Conservation (phyloP, 1,284 basidiomycete species). For the Erythrobasidium hasegawianum region DNA sequence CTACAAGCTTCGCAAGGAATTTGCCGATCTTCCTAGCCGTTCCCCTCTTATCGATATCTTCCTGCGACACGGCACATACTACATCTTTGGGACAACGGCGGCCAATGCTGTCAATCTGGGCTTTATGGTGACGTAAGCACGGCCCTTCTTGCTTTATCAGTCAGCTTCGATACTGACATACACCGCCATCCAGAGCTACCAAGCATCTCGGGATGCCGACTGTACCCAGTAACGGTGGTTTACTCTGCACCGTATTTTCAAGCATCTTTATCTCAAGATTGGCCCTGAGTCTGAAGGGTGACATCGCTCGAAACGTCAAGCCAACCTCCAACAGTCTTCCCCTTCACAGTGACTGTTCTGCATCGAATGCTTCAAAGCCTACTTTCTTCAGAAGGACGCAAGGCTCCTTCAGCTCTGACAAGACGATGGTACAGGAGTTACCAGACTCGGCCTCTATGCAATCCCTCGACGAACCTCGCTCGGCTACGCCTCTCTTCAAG, state of each 20-base stretch:
- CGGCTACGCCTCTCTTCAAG: background rate
- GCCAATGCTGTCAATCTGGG: constrained; percentile 15
- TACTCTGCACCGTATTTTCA: constrained; percentile 25
- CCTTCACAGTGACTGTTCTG: background rate
- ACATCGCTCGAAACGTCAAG: constrained; percentile 1
- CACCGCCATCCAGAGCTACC: background rate
- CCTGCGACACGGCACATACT: constrained; percentile 13
- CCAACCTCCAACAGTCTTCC: background rate
- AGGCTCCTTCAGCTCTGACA: background rate
- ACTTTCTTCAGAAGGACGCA: too few species aligned
- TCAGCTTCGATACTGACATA: background rate
- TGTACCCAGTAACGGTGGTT: constrained; percentile 23
- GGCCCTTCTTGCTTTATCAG: background rate
- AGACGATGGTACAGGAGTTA: background rate
- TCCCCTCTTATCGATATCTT: constrained; percentile 12
- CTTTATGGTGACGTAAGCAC: constrained; percentile 26
- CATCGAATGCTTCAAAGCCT: background rate
- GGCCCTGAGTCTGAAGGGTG: constrained; percentile 17
- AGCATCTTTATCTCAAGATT: constrained; percentile 30
- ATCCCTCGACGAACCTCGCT: background rate
- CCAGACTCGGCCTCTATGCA: background rate
- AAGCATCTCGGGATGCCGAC: constrained; percentile 17
- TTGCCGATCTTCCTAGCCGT: background rate
- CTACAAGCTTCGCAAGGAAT: constrained; percentile 4
- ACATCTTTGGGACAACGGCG: constrained; percentile 10